These are phyloP conservation scores for Rhodosporidiobolus sp. DNA, from an alignment of 768 basidiomycete species.

Conservation along the genomic window DNA sequence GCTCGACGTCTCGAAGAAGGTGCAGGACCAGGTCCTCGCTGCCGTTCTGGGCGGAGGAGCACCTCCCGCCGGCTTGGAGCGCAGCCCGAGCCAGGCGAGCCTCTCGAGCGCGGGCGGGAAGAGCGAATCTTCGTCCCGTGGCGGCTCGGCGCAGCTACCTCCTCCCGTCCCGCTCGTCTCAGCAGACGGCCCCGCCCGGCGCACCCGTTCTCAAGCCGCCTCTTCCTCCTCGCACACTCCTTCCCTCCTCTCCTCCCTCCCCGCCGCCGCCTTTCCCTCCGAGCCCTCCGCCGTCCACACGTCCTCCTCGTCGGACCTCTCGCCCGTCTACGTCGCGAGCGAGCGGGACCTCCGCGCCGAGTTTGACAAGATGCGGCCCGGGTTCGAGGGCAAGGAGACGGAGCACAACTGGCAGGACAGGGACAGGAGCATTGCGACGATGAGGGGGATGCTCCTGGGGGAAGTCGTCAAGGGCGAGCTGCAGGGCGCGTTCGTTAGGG, in stretches of 20 bases:
- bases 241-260: constrained; percentile 27
- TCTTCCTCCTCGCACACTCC: background rate
- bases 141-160: background rate
- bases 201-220: constrained; percentile 14
- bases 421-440: constrained; percentile 53
- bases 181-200: background rate
- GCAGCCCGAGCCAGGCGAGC: constrained; percentile 16
- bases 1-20: constrained; percentile 73
- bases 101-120: background rate
- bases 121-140: background rate
- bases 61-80: background rate
- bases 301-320: background rate
- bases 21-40: constrained; percentile 72
- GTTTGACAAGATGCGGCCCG: constrained; percentile 70
- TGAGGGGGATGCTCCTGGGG: constrained; percentile 56
- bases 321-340: constrained; percentile 64
- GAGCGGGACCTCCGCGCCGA: constrained; percentile 78
- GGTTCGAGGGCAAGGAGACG: constrained; percentile 91
- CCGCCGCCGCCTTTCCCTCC: constrained; percentile 28
- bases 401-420: constrained; percentile 91
- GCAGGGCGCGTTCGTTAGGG: constrained; percentile 67
- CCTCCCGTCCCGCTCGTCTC: background rate
- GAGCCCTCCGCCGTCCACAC: constrained; percentile 13
- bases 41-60: constrained; percentile 27
- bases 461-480: constrained; percentile 76